Evolutionary conservation across 495 filamentous ascomycete species (phyloP).

Genomic region (Neurospora sp.): DNA sequence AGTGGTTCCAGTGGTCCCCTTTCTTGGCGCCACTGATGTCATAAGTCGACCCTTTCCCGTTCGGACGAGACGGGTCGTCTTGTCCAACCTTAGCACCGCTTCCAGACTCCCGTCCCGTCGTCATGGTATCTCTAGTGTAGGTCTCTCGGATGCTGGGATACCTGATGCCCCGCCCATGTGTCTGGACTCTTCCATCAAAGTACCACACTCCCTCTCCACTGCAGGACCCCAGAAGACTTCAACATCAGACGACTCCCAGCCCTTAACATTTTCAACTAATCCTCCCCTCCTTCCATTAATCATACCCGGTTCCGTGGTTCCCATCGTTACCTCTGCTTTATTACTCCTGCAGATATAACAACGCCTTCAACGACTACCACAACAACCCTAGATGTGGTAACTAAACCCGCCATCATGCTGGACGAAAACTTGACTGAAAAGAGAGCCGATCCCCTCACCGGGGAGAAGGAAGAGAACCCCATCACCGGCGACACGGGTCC

Average conservation of each 20-base stretch:
- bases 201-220: not conserved
- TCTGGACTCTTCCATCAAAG: not conserved
- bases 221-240: not conserved
- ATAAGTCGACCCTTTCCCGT: conserved; percentile 7
- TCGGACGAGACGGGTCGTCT: not conserved
- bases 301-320: not conserved
- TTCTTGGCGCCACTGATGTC: conserved; percentile 18
- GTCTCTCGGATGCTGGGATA: not conserved
- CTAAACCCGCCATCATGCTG: not conserved
- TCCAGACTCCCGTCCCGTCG: not conserved
- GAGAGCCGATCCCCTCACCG: not conserved
- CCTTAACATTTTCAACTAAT: not conserved
- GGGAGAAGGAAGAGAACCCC: not conserved
- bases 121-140: not conserved
- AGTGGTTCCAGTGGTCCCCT: not conserved
- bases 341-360: not conserved
- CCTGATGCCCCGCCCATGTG: not conserved
- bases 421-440: not conserved
- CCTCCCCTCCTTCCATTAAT: not conserved
- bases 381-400: not conserved
- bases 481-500: conserved; percentile 15
- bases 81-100: not conserved
- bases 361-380: not conserved
- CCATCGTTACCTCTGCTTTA: no score
- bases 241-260: not conserved